Percentiles rank a stretch among this genome's conserved stretches.
Conservation (phyloP, 108 stramenopile genomes). For the Hondaea fermentalgiana region DNA sequence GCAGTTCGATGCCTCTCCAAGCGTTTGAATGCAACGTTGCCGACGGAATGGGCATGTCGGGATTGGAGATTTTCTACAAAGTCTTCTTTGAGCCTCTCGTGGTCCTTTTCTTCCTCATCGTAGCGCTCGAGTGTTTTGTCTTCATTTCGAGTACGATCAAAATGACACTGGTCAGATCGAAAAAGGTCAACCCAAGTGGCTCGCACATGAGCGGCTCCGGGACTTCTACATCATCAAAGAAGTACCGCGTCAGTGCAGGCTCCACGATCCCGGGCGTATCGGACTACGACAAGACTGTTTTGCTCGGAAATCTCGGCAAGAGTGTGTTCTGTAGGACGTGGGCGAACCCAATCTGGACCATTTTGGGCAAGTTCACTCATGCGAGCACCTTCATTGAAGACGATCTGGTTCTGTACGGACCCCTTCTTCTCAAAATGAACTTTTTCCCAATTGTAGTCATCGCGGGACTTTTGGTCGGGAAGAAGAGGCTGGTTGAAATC, state of each 20-base stretch:
- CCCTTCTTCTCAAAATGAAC: not conserved
- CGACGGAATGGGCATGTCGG: not conserved
- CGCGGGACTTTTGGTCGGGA: not conserved
- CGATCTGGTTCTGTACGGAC: not conserved
- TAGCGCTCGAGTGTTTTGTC: not conserved
- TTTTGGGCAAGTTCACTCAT: not conserved
- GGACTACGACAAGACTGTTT: not conserved
- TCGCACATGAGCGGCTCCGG: not conserved
- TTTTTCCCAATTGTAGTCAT: not conserved
- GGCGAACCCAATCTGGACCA: not conserved
- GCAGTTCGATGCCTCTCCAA: not conserved
- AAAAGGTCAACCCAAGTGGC: not conserved
- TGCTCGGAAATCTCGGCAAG: not conserved
- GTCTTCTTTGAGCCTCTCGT: not conserved
- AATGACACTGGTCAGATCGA: not conserved
- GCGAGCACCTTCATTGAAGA: not conserved
- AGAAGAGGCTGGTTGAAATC: not conserved
- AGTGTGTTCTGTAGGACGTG: not conserved
- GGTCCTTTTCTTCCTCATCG: not conserved
- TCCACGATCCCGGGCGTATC: not conserved
- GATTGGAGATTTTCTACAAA: not conserved
- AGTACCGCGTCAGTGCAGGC: not conserved
- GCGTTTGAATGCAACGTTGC: not conserved
- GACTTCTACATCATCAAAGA: not conserved
- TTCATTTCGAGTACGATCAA: not conserved